These are phyloP conservation scores for Canavalia ensiformis DNA, from an alignment of 306 rosid genomes.

Conservation along the genomic window DNA sequence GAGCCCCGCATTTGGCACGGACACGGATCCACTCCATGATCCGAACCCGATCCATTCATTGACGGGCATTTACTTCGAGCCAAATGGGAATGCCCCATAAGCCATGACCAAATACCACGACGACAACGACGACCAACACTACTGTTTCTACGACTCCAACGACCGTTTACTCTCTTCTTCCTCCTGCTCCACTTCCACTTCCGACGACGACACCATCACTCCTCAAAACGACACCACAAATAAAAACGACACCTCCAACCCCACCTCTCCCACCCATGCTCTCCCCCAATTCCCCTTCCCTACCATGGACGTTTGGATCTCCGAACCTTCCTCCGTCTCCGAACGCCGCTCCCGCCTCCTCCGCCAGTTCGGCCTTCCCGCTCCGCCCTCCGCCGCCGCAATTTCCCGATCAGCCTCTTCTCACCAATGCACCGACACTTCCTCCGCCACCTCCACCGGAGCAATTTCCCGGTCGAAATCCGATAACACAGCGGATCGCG, in stretches of 20 bases:
- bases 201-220: slow-evolving; percentile 56
- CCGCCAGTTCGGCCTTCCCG: slow-evolving; percentile 75
- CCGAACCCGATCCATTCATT: slow-evolving; percentile 40
- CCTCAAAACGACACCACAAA: slow-evolving; percentile 66
- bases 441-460: slow-evolving; percentile 36
- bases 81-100: slow-evolving; percentile 80
- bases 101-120: slow-evolving; percentile 66
- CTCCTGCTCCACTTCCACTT: slow-evolving; percentile 81
- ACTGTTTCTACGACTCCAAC: slow-evolving; percentile 81
- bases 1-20: slow-evolving; percentile 16
- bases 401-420: slow-evolving; percentile 62
- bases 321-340: slow-evolving; percentile 84
- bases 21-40: slow-evolving; percentile 43
- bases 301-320: slow-evolving; percentile 73
- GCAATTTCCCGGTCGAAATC: slow-evolving; percentile 64
- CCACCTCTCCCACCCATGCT: slow-evolving; percentile 68
- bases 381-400: slow-evolving; percentile 23
- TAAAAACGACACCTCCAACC: slow-evolving; percentile 45
- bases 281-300: slow-evolving; percentile 63
- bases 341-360: slow-evolving; percentile 84
- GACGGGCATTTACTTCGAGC: slow-evolving; percentile 34
- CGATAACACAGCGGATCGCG: slow-evolving; percentile 56
- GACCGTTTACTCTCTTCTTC: slow-evolving; percentile 81
- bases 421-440: slow-evolving; percentile 47
- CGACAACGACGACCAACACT: slow-evolving; percentile 64